phyloP scores from a whole-genome alignment of 2,329 filamentous ascomycete genomes.

The Nemania sp. region DNA sequence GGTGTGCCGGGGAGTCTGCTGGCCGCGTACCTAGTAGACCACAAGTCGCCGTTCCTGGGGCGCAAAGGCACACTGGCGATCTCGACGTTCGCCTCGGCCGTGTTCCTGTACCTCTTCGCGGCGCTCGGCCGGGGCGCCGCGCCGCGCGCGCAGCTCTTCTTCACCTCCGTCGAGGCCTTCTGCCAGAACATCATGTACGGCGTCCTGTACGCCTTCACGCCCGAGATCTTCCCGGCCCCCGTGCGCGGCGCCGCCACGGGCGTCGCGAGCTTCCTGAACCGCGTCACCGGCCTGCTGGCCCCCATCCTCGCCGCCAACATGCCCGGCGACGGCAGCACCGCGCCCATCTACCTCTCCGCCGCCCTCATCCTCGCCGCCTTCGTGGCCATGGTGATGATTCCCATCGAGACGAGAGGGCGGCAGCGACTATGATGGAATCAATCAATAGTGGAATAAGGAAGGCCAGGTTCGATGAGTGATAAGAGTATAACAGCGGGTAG shows the following conservation, averaged over 20 bases:
- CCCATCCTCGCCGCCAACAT: conserved; percentile 68
- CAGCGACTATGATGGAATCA: conserved; percentile 56
- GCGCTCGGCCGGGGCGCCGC: conserved; percentile 61
- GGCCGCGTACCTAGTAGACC: conserved; percentile 72
- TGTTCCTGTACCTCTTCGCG: conserved; percentile 72
- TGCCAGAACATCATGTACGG: conserved; percentile 79
- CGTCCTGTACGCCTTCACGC: conserved; percentile 76
- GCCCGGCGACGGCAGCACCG: conserved; percentile 60
- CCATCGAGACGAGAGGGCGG: conserved; percentile 65
- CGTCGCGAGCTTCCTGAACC: conserved; percentile 72
- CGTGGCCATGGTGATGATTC: conserved; percentile 62
- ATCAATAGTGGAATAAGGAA: too few species aligned
- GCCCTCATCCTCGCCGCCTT: conserved; percentile 63
- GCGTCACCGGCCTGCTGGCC: conserved; percentile 68
- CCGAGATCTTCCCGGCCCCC: conserved; percentile 75
- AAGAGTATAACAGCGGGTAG: too few species aligned
- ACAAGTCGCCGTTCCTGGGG: conserved; percentile 65
- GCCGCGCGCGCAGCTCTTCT: conserved; percentile 64
- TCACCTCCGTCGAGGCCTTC: conserved; percentile 71
- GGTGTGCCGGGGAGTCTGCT: conserved; percentile 79
- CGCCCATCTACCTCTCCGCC: conserved; percentile 62
- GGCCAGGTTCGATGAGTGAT: not conserved
- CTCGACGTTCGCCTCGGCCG: conserved; percentile 68
- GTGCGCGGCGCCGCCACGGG: conserved; percentile 74
- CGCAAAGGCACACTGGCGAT: conserved; percentile 73